Evolutionary conservation across 176 grass and related monocot genomes (phyloP).

Genomic region (Cocos nucifera): DNA sequence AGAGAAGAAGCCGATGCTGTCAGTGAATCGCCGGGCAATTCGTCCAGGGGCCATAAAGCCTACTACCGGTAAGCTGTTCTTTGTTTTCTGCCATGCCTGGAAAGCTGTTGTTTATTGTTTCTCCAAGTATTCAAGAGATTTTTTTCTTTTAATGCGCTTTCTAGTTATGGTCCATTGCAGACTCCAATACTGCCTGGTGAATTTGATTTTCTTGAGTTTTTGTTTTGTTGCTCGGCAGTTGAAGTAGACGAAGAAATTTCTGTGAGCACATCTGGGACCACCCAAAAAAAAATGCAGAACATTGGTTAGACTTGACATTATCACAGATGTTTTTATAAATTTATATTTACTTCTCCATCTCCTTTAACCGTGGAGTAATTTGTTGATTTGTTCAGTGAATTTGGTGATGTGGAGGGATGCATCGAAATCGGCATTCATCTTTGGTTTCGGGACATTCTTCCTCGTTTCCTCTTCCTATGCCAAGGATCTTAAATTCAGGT

Average conservation of each 20-base stretch:
- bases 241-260: slow-evolving; percentile 46
- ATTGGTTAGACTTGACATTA: slow-evolving; percentile 36
- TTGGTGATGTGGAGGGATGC: slow-evolving; percentile 96
- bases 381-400: slow-evolving; percentile 46
- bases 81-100: too few relatives aligned
- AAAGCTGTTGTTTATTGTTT: too few relatives aligned
- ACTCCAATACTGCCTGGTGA: too few relatives aligned
- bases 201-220: not conserved
- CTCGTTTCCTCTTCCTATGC: slow-evolving; percentile 75
- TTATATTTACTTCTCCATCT: too few relatives aligned
- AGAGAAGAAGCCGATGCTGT: too few relatives aligned
- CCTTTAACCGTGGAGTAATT: not conserved
- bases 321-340: too few relatives aligned
- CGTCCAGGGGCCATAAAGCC: too few relatives aligned
- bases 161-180: too few relatives aligned
- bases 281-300: slow-evolving; percentile 60
- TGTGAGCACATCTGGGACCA: slow-evolving; percentile 22
- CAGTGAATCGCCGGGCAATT: too few relatives aligned
- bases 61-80: too few relatives aligned
- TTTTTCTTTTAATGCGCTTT: too few relatives aligned
- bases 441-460: slow-evolving; percentile 84
- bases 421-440: slow-evolving; percentile 82
- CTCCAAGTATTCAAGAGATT: too few relatives aligned
- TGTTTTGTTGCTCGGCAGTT: slow-evolving; percentile 22
- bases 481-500: slow-evolving; percentile 85